Conservation (phyloP, 106 monocot species). For the Phalaenopsis equestris region DNA sequence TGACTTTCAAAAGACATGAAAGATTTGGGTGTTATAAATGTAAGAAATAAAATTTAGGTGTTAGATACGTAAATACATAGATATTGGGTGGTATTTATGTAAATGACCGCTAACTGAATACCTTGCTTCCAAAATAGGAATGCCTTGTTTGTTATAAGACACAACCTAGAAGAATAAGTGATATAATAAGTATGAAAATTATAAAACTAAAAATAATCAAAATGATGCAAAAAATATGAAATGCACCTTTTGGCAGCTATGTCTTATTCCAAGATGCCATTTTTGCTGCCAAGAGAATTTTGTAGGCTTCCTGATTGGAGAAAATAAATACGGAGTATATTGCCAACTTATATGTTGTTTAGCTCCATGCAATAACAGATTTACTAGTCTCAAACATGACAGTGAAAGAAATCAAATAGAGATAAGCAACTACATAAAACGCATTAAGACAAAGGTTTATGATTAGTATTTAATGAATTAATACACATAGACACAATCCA, state of each 20-base stretch:
- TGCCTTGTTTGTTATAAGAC: slow-evolving; percentile 24
- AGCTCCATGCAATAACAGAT: neutral
- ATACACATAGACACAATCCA: no score
- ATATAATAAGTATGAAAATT: neutral
- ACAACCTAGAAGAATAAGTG: slow-evolving; percentile 22
- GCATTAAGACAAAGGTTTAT: neutral
- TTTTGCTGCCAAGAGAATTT: neutral
- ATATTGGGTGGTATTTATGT: no score
- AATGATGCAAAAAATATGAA: neutral
- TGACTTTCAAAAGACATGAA: no score
- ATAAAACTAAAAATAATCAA: neutral
- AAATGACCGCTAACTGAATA: neutral
- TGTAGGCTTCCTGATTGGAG: neutral
- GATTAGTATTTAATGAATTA: neutral
- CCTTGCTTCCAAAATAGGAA: slow-evolving; percentile 31
- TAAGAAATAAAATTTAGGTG: no score
- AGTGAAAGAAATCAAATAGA: neutral
- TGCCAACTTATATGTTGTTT: neutral
- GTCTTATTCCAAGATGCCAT: neutral
- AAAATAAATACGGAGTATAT: neutral
- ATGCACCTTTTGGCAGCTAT: neutral
- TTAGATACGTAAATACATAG: no score
- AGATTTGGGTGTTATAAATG: no score
- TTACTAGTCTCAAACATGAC: neutral
- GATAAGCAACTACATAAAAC: neutral